Evolutionary conservation across 2,329 filamentous ascomycete species (phyloP), one percentile per base, ranked within the genome.

Genomic region (Fonsecaea pedrosoi): DNA sequence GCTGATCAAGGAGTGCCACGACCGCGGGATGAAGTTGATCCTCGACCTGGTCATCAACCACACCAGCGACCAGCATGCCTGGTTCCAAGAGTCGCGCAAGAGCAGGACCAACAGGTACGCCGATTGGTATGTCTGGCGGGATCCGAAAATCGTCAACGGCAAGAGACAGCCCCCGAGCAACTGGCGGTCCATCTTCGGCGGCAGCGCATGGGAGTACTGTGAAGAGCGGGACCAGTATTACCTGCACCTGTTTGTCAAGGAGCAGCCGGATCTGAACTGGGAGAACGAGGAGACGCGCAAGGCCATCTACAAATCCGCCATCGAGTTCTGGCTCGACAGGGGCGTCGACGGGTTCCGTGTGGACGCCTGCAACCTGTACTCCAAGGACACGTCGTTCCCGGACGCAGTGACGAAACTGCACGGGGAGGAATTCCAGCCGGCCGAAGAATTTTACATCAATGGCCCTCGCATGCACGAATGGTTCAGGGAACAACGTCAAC

Each of bases 261-360:
- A 90, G 69, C 90, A 93, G 76, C 90, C 91, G 0, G 91, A 94
- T 72, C 81, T 94, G 13, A 94, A 94, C 77, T 94, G 90, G 90
- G 89, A 92, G 74, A 90, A 88, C 64, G 79, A 82, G 0, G 85
- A 84, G 30, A 85, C 87, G 0, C 84, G 90, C 4, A 78, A 83
- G 38, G 90, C 89, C 4, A 86, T 92, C 25, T 90, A 91, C 76
- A 83, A 89, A 38, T 84, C 82, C 6, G 82, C 88, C 1, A 90
- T 92, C 84, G 83, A 85, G 55, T 94, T 92, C 75, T 94, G 91
- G 91, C 83, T 93, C 0, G 81, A 89, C 50, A 84, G 84, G 35
- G 90, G 90, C 3, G 87, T 92, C 0, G 86, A 89, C 62, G 89
- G 89, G 2, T 91, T 90, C 79, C 83, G 89, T 10, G 83, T 90